Base-by-base conservation (phyloP, 257 asterid genomes). In the Fraxinus cuspidata region DNA sequence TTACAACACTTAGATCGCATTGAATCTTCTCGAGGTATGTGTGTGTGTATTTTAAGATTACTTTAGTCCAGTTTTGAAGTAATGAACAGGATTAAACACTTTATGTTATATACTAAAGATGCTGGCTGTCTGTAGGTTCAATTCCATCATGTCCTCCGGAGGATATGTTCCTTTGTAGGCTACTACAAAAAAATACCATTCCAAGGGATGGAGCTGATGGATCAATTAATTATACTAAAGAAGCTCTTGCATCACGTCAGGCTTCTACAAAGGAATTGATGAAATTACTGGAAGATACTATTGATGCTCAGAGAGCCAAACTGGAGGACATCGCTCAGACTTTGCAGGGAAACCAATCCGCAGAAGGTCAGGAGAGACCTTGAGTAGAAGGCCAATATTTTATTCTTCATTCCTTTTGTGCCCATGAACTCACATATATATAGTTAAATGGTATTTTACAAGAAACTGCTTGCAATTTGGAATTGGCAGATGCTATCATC, bases 81-180 rank as follows among this genome's bases (percentile, higher is more conserved):
- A 11, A 11, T 58, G 16, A 21, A 10, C 73, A 47, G 9, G 44
- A 69, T 66, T 35, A 66, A 74, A 73, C 64, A 66, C 19, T 32
- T 78, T 64, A 3, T 3, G 27, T 63, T 10, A 40, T 75, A 47
- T 71, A 40, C 60, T 76, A 51, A 80, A 63, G 73, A 79, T 65
- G 47, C 71, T 81, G 81, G 80, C 83, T 73, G 78, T 27, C 58
- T 58, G 79, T 79, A 95, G 99, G 94, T 81, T 87, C 87, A 74
- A 86, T 95, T 73, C 97, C 99, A 37, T 86, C 91, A 42, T 90
- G 97, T 84, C 92, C 91, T 79, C 86, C 90, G 79, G 97, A 92
- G 89, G 98, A 93, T 77, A 84, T 95, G 70, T 95, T 95, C 83
- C 87, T 93, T 66, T 90, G 94, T 84, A 88, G 97, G 85, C 86